These are phyloP conservation scores for Pleurotus ostreatus DNA, from an alignment of 768 basidiomycete species.

Conservation along the genomic window DNA sequence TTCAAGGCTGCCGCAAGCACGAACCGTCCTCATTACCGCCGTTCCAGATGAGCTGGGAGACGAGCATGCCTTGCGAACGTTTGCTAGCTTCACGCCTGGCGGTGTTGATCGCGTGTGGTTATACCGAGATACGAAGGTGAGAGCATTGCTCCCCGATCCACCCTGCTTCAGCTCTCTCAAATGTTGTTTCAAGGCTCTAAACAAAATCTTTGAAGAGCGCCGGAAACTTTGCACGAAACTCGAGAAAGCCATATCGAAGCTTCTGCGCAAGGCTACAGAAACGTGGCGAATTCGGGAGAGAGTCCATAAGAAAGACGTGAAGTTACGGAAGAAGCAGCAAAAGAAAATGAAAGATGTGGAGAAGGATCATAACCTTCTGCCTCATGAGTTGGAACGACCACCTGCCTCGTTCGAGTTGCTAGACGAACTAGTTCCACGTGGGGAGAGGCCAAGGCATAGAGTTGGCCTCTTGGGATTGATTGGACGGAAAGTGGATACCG, in stretches of 20 bases:
- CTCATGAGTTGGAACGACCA: conserved; percentile 17
- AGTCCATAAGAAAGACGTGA: conserved; percentile 27
- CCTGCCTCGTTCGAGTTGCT: conserved; percentile 30
- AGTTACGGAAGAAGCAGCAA: conserved; percentile 10
- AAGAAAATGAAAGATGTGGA: conserved; percentile 26
- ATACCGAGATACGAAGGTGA: conserved; percentile 45
- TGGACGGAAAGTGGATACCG: conserved; percentile 64
- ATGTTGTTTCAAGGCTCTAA: conserved; percentile 21
- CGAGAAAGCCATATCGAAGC: conserved; percentile 49
- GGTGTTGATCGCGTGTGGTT: conserved; percentile 69
- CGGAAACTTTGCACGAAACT: conserved; percentile 47
- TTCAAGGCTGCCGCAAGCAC: conserved; percentile 57
- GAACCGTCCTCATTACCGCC: conserved; percentile 64
- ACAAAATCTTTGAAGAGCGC: conserved; percentile 38
- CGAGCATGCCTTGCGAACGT: conserved; percentile 43
- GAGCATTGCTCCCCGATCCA: no score
- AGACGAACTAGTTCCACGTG: conserved; percentile 48
- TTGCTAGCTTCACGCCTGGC: conserved; percentile 64
- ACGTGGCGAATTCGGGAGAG: conserved; percentile 37
- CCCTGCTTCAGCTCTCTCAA: background rate
- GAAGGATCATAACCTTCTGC: conserved; percentile 7
- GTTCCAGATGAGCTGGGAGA: conserved; percentile 52
- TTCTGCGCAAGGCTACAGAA: conserved; percentile 38
- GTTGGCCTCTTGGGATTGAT: conserved; percentile 44
- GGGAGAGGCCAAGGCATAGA: conserved; percentile 49